These are phyloP conservation scores for Typha latifolia DNA, from an alignment of 176 grass and related monocot genomes.

Conservation along the genomic window DNA sequence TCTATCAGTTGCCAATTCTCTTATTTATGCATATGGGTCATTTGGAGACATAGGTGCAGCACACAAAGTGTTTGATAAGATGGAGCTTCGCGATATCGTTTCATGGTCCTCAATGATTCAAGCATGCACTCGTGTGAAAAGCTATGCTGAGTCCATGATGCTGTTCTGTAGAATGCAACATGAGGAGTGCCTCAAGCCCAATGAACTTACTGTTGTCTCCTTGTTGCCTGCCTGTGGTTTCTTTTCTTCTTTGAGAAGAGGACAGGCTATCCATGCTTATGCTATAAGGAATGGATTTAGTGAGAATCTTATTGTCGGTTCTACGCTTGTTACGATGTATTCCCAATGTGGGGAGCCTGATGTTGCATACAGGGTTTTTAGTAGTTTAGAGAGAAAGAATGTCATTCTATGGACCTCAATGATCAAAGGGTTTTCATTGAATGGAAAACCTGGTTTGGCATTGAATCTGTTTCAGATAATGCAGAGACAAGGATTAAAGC, in stretches of 20 bases:
- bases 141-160: conserved; percentile 5
- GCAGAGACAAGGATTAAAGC: conserved; percentile 15
- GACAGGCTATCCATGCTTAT: conserved; percentile 18
- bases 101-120: conserved; percentile 18
- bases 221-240: conserved; percentile 20
- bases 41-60: not conserved
- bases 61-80: conserved; percentile 13
- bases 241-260: conserved; percentile 23
- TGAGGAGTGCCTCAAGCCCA: conserved; percentile 4
- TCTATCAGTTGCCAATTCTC: conserved; percentile 18
- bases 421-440: conserved; percentile 17
- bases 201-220: conserved; percentile 17
- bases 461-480: conserved; percentile 11
- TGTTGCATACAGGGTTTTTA: conserved; percentile 9
- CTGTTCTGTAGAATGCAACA: conserved; percentile 17
- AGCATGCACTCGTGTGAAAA: conserved; percentile 1
- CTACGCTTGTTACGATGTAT: conserved; percentile 12
- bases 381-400: conserved; percentile 3
- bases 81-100: conserved; percentile 11
- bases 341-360: conserved; percentile 16
- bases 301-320: conserved; percentile 7
- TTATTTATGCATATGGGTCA: conserved; percentile 17
- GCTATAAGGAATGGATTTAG: conserved; percentile 8
- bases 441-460: conserved; percentile 7
- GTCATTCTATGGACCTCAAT: conserved; percentile 19